Percentiles rank a stretch among this genome's conserved stretches.
These are phyloP conservation scores for Mortierella sp. DNA, from an alignment of 371 early-diverging fungal species.

Conservation along the genomic window DNA sequence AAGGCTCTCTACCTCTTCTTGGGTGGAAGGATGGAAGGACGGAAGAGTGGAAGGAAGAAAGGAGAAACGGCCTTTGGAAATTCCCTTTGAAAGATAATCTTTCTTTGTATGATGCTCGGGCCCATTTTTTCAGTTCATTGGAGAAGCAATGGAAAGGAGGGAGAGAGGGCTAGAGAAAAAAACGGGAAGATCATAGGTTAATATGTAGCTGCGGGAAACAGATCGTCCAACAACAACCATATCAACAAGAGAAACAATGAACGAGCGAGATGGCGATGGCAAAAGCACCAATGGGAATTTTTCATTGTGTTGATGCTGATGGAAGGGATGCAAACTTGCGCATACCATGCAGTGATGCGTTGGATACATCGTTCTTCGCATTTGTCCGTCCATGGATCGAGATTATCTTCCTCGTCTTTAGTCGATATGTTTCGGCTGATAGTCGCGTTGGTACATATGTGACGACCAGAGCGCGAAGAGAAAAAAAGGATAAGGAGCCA, in stretches of 20 bases:
- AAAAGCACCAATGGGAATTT: background rate
- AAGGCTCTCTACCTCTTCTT: background rate
- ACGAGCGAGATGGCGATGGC: background rate
- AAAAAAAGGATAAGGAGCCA: too few relatives aligned
- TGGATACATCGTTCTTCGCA: background rate
- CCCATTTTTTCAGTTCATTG: conserved; percentile 3
- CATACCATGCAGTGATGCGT: too few relatives aligned
- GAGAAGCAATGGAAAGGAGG: background rate
- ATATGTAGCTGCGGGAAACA: background rate
- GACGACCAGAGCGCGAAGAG: too few relatives aligned
- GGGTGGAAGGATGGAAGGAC: background rate
- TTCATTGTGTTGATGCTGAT: background rate
- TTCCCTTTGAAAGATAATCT: background rate
- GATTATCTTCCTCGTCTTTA: too few relatives aligned
- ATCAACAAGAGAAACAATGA: background rate
- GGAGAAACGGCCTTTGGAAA: background rate
- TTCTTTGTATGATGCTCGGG: background rate
- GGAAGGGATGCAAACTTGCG: background rate
- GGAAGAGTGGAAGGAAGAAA: background rate
- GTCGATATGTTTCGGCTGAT: too few relatives aligned
- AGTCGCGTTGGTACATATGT: too few relatives aligned
- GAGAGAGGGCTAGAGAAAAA: background rate
- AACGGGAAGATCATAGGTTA: background rate
- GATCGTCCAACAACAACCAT: background rate
- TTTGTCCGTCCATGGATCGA: background rate